Percentiles rank a stretch among this genome's conserved stretches.
phyloP scores from a whole-genome alignment of 345 rosid genomes.

The Lumnitzera racemosa region DNA sequence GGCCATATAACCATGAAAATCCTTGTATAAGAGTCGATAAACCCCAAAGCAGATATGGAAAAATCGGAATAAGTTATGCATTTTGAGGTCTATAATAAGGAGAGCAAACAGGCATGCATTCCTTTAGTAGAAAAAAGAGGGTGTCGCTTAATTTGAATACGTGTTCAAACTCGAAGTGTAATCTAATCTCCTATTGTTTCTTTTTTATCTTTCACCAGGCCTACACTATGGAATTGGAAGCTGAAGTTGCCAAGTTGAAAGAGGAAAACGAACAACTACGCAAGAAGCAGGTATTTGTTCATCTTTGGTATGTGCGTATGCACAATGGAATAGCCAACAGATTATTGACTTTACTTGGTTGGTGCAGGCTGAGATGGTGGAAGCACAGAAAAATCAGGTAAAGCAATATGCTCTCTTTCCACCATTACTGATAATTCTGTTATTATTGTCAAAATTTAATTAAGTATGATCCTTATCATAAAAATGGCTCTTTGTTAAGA shows the following conservation, averaged over 20 bases:
- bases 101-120: no score
- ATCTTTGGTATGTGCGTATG: background rate
- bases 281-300: conserved; percentile 58
- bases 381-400: conserved; percentile 88
- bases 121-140: no score
- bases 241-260: conserved; percentile 77
- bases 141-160: no score
- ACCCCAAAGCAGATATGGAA: no score
- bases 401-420: background rate
- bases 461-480: no score
- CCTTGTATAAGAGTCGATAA: background rate
- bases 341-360: conserved; percentile 13
- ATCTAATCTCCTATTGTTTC: conserved; percentile 6
- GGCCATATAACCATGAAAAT: no score
- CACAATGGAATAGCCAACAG: background rate
- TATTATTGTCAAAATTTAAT: no score
- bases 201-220: conserved; percentile 42
- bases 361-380: conserved; percentile 57
- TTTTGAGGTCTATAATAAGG: no score
- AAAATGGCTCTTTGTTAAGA: no score
- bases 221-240: conserved; percentile 92
- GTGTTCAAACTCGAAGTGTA: background rate
- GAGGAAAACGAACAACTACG: conserved; percentile 69
- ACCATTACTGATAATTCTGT: no score
- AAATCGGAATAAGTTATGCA: no score